A percentile compares a stretch with the other conserved stretches of the same genome.
phyloP scores from a whole-genome alignment of 2,329 filamentous ascomycete genomes.

The Colletotrichum phormii region DNA sequence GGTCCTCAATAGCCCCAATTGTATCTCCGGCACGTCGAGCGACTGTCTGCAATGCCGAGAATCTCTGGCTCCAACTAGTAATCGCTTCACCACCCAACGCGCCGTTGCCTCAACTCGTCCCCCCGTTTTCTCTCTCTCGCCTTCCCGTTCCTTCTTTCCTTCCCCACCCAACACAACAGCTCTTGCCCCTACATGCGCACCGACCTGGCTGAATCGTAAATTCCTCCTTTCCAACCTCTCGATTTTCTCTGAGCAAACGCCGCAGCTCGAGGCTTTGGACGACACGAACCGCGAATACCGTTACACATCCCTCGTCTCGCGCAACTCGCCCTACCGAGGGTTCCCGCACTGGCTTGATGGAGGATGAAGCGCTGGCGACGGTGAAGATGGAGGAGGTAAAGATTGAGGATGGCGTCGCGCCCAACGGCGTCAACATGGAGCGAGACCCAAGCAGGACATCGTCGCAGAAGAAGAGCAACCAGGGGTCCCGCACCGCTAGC shows the following conservation, averaged over 20 bases:
- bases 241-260: conserved; percentile 5
- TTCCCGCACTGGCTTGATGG: conserved; percentile 44
- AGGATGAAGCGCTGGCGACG: conserved; percentile 55
- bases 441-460: conserved; percentile 50
- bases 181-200: conserved; percentile 23
- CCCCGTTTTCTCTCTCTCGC: conserved; percentile 29
- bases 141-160: conserved; percentile 21
- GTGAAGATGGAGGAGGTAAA: conserved; percentile 58
- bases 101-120: conserved; percentile 32
- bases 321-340: conserved; percentile 25
- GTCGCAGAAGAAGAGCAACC: conserved; percentile 53
- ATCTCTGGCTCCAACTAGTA: conserved; percentile 36
- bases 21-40: conserved; percentile 1
- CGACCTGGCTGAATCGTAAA: conserved; percentile 17
- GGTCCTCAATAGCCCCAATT: neutral
- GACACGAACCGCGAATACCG: conserved; percentile 24
- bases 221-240: neutral
- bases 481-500: conserved; percentile 53
- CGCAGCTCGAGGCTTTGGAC: conserved; percentile 12
- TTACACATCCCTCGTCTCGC: conserved; percentile 17
- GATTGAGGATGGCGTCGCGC: conserved; percentile 51
- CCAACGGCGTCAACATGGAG: conserved; percentile 52
- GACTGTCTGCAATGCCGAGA: conserved; percentile 32
- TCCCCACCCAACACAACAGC: conserved; percentile 31
- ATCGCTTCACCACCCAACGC: conserved; percentile 31